A percentile compares a stretch with the other conserved stretches of the same genome.
phyloP scores from a whole-genome alignment of 352 stramenopile genomes.

The Nothophytophthora sp. region DNA sequence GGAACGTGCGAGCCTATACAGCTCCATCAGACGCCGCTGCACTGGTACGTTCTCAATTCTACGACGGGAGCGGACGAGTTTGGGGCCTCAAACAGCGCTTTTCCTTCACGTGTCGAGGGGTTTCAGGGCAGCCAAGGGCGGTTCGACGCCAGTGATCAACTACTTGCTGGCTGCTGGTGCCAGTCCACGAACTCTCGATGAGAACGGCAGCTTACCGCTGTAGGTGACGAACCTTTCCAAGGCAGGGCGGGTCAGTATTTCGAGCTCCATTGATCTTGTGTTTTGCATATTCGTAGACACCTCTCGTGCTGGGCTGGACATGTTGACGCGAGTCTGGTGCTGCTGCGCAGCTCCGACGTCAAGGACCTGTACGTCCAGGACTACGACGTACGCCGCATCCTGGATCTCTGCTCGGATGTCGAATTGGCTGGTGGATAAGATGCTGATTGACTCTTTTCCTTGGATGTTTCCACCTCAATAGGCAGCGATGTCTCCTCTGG shows the following conservation, averaged over 20 bases:
- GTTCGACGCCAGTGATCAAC: conserved; percentile 42
- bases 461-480: no score
- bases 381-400: conserved; percentile 56
- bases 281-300: conserved; percentile 48
- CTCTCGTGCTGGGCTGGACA: conserved; percentile 71
- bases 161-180: conserved; percentile 57
- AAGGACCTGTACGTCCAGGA: conserved; percentile 70
- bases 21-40: conserved; percentile 70
- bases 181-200: conserved; percentile 49
- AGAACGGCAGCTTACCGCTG: conserved; percentile 76
- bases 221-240: conserved; percentile 19
- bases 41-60: no score
- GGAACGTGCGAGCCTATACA: conserved; percentile 4
- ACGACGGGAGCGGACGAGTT: no score
- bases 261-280: no score
- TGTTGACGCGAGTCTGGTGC: conserved; percentile 44
- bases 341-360: conserved; percentile 49
- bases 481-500: conserved; percentile 38
- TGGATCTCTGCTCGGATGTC: no score
- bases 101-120: no score
- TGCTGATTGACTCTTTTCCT: no score
- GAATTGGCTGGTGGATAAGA: no score
- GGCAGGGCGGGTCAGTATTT: not conserved
- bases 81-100: no score
- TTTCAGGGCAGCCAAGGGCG: conserved; percentile 72